These are phyloP conservation scores for Boletus sensibilis DNA, from an alignment of 768 basidiomycete genomes.

Conservation along the genomic window DNA sequence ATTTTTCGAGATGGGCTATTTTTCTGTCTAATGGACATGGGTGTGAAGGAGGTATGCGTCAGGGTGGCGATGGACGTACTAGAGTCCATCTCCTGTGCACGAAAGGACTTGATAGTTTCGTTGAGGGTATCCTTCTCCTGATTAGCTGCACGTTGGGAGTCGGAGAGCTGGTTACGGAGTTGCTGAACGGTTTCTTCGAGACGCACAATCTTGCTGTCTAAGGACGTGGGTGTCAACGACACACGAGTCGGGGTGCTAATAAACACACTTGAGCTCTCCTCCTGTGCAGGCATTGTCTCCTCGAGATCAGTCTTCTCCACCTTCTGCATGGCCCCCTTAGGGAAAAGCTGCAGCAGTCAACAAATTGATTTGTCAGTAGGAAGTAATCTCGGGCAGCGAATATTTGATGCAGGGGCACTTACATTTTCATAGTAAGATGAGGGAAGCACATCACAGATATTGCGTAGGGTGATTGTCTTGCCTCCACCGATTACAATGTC, in stretches of 20 bases:
- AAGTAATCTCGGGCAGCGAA: no score
- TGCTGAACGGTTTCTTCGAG: neutral
- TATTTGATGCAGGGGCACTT: neutral
- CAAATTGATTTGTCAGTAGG: neutral
- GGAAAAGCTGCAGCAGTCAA: neutral
- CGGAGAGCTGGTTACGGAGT: neutral
- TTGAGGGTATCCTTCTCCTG: neutral
- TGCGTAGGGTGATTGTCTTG: neutral
- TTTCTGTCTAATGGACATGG: neutral
- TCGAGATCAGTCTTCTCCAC: neutral
- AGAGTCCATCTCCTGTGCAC: no score
- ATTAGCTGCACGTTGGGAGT: neutral
- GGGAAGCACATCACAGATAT: neutral
- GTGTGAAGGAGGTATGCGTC: neutral
- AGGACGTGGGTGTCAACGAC: neutral
- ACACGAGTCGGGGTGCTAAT: neutral
- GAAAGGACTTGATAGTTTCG: no score
- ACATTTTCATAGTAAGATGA: neutral
- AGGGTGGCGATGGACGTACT: neutral
- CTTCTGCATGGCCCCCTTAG: neutral
- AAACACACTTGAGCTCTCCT: neutral
- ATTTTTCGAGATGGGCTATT: neutral
- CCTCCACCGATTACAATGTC: neutral
- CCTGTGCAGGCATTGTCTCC: neutral
- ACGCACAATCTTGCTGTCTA: neutral